A percentile compares a stretch with the other conserved stretches of the same genome.
Evolutionary conservation across 257 asterid species (phyloP).

Genomic region (Pogostemon cablin): DNA sequence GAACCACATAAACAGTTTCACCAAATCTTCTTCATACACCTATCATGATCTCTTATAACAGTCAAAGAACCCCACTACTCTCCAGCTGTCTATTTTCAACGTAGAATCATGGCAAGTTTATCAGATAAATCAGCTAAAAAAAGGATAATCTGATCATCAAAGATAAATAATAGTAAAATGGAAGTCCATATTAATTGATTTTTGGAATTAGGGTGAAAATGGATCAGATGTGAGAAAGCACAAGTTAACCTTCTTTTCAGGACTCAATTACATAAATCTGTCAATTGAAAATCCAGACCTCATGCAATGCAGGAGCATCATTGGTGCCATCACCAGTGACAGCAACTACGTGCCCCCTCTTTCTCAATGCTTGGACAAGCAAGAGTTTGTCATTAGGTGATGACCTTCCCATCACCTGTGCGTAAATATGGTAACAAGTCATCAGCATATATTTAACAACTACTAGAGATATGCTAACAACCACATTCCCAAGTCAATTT

Average conservation of each 20-base stretch:
- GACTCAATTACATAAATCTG: conserved; percentile 10
- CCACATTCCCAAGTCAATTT: conserved; percentile 7
- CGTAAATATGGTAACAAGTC: conserved; percentile 18
- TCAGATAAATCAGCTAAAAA: background rate
- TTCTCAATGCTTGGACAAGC: conserved; percentile 97
- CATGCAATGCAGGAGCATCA: conserved; percentile 99
- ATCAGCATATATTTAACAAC: conserved; percentile 15
- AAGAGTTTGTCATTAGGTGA: conserved; percentile 93
- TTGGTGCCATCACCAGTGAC: conserved; percentile 99
- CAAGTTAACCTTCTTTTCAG: background rate
- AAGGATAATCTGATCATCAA: background rate
- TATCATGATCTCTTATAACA: background rate
- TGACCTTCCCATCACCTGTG: conserved; percentile 98
- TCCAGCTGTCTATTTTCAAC: background rate
- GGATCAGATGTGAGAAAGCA: background rate
- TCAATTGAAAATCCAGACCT: conserved; percentile 55
- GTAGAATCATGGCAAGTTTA: background rate
- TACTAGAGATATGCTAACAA: background rate
- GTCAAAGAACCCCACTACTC: conserved; percentile 12
- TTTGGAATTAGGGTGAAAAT: conserved; percentile 16
- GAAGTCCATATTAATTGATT: conserved; percentile 12
- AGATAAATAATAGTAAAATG: background rate
- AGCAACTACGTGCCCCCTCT: conserved; percentile 90
- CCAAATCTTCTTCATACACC: background rate
- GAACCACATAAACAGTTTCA: conserved; percentile 10